Percentiles rank a stretch among this genome's conserved stretches.
Conservation (phyloP, 2,329 filamentous ascomycete genomes). For the Cladosporium sp. region DNA sequence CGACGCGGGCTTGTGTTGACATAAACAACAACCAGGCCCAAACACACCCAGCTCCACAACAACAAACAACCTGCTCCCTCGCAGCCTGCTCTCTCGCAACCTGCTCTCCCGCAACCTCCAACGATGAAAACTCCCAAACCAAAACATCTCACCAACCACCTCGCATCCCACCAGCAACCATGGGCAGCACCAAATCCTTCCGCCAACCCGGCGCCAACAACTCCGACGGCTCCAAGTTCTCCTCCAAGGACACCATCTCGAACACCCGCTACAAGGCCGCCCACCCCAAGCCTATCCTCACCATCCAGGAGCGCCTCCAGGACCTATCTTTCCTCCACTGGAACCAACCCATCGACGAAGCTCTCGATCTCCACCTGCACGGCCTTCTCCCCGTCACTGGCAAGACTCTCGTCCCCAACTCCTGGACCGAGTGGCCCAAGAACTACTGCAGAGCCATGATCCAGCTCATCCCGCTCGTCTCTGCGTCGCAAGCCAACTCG, state of each 20-base stretch:
- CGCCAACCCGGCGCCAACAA: not conserved
- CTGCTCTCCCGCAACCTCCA: too few relatives aligned
- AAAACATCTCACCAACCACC: not conserved
- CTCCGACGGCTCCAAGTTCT: not conserved
- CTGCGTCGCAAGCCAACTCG: not conserved
- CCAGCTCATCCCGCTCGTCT: not conserved
- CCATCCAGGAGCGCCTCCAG: not conserved
- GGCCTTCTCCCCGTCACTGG: not conserved
- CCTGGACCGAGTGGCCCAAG: not conserved
- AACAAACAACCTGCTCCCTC: not conserved
- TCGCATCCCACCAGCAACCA: not conserved
- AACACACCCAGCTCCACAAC: too few relatives aligned
- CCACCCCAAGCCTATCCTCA: not conserved
- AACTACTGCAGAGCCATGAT: not conserved
- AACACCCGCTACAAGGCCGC: not conserved
- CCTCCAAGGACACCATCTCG: not conserved
- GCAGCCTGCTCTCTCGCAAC: not conserved
- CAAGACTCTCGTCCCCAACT: not conserved
- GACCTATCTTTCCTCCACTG: not conserved
- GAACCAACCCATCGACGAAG: conserved; percentile 2
- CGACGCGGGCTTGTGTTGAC: not conserved
- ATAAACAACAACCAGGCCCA: not conserved
- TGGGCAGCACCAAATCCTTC: not conserved
- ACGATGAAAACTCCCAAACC: too few relatives aligned
- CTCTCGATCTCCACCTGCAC: conserved; percentile 8